Conservation (phyloP, 495 filamentous ascomycete genomes). For the Recurvomyces mirabilis region DNA sequence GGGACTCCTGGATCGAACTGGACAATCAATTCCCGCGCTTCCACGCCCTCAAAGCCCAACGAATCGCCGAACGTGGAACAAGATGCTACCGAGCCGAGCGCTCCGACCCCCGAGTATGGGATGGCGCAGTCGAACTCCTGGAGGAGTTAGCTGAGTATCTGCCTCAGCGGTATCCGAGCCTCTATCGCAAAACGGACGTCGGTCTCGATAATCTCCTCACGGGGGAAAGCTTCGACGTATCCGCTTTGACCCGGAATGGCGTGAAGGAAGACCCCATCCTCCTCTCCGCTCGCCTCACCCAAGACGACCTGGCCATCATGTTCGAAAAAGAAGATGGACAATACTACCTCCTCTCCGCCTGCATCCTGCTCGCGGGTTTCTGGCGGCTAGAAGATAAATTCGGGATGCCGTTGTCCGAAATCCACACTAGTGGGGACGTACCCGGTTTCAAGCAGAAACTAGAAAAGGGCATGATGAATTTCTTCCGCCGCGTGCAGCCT, state of each 20-base stretch:
- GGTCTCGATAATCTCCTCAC: conserved; percentile 65
- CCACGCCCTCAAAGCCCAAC: conserved; percentile 59
- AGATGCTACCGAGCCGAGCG: conserved; percentile 64
- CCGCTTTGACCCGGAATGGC: conserved; percentile 45
- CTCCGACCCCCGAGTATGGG: conserved; percentile 45
- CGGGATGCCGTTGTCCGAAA: conserved; percentile 71
- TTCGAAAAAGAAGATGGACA: conserved; percentile 66
- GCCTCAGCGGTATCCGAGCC: conserved; percentile 64
- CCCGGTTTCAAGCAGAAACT: conserved; percentile 67
- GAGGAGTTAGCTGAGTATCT: conserved; percentile 69
- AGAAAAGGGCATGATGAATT: conserved; percentile 46
- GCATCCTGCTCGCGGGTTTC: conserved; percentile 73
- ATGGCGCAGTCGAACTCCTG: conserved; percentile 67
- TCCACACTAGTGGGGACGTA: conserved; percentile 74
- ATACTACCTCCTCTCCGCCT: conserved; percentile 74
- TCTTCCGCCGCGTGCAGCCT: conserved; percentile 30
- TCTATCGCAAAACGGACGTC: conserved; percentile 53
- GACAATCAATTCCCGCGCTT: conserved; percentile 72
- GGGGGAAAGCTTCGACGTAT: conserved; percentile 61
- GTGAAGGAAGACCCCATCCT: conserved; percentile 66
- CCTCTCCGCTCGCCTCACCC: conserved; percentile 55
- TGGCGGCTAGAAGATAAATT: conserved; percentile 80
- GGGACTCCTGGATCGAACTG: conserved; percentile 80
- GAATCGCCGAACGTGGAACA: conserved; percentile 58
- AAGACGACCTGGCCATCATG: conserved; percentile 86